These are phyloP conservation scores for Jamesozyma jinghongensis DNA, from an alignment of 805 yeast species.

Conservation along the genomic window DNA sequence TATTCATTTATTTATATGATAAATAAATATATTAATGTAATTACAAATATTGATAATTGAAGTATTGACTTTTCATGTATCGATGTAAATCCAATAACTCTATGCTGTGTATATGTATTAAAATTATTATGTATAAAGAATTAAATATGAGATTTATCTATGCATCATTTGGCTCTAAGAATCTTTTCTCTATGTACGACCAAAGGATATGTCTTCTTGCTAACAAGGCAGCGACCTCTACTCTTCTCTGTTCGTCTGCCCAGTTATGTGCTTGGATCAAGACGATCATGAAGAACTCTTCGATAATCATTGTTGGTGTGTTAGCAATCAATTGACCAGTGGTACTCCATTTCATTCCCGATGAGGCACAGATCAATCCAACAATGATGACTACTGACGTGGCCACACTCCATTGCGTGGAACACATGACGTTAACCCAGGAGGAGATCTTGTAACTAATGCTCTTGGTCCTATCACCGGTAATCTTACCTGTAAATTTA, in stretches of 20 bases:
- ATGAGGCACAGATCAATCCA: constrained; percentile 28
- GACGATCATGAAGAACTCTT: constrained; percentile 34
- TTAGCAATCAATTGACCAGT: constrained; percentile 36
- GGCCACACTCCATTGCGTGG: constrained; percentile 29
- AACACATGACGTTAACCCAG: constrained; percentile 27
- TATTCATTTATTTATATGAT: too few species aligned
- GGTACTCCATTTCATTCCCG: constrained; percentile 31
- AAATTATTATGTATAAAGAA: too few species aligned
- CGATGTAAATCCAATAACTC: too few species aligned
- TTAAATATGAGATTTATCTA: too few species aligned
- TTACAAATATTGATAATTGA: too few species aligned
- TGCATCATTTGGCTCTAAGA: too few species aligned
- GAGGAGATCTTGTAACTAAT: constrained; percentile 17
- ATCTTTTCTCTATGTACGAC: too few species aligned
- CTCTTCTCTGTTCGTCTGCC: constrained; percentile 24
- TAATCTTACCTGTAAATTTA: constrained; percentile 9
- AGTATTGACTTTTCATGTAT: too few species aligned
- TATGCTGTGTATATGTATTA: too few species aligned
- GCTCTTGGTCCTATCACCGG: constrained; percentile 6
- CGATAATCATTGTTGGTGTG: constrained; percentile 39
- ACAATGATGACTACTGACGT: constrained; percentile 24
- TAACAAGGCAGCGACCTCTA: constrained; percentile 17
- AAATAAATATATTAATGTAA: too few species aligned
- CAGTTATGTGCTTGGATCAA: constrained; percentile 33
- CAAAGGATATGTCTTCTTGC: constrained; percentile 16